phyloP scores from a whole-genome alignment of 208 protist species.

The Zelonia costaricensis region DNA sequence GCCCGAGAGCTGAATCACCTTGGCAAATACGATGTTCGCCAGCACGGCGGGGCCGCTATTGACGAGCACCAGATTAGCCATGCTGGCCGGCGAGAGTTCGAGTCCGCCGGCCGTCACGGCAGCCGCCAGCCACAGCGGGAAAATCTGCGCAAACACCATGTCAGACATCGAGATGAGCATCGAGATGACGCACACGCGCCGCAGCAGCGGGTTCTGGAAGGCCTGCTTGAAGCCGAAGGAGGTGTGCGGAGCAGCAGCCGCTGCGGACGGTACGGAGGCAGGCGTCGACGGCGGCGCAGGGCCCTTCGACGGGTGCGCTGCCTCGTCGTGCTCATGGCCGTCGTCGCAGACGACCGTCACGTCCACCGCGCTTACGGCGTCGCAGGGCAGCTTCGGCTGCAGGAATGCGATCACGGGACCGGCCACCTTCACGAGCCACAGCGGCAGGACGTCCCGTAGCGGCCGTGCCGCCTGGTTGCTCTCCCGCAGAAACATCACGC shows the following conservation, averaged over 20 bases:
- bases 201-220: conserved; percentile 37
- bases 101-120: conserved; percentile 36
- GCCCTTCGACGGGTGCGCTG: neutral
- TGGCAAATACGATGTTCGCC: conserved; percentile 58
- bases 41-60: conserved; percentile 47
- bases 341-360: conserved; percentile 12
- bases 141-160: conserved; percentile 57
- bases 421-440: conserved; percentile 8
- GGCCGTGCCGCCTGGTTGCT: conserved; percentile 44
- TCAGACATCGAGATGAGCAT: conserved; percentile 68
- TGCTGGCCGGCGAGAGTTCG: conserved; percentile 15
- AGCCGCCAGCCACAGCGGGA: conserved; percentile 67
- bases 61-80: conserved; percentile 48
- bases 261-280: neutral
- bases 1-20: conserved; percentile 19
- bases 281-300: neutral
- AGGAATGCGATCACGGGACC: conserved; percentile 26
- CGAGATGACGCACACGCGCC: conserved; percentile 59
- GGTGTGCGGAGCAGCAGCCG: neutral
- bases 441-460: conserved; percentile 26
- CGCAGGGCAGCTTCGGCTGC: conserved; percentile 37
- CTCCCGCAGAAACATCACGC: conserved; percentile 47
- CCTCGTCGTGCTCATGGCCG: neutral
- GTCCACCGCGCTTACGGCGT: conserved; percentile 5
- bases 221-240: conserved; percentile 69